Conservation (phyloP, 306 rosid genomes). For the Lathyrus oleraceus region DNA sequence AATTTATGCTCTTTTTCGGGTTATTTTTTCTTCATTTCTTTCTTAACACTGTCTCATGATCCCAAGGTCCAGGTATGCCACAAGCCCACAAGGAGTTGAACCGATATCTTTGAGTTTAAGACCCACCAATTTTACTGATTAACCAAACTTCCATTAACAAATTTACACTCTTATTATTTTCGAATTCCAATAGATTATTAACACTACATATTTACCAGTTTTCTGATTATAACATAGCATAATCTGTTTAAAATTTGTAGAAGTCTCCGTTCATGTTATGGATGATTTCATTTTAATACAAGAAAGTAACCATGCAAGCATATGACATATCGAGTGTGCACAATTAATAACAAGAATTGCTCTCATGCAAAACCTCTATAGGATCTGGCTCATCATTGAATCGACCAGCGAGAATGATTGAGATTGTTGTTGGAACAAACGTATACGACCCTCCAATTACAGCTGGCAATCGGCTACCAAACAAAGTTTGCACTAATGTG, state of each 20-base stretch:
- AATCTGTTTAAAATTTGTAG: neutral
- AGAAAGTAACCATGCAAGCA: slow-evolving; percentile 22
- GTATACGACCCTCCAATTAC: slow-evolving; percentile 96
- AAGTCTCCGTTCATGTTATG: neutral
- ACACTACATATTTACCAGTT: neutral
- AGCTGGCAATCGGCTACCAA: slow-evolving; percentile 92
- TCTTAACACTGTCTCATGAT: too few species aligned
- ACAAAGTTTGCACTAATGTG: slow-evolving; percentile 79
- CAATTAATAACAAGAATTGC: slow-evolving; percentile 25
- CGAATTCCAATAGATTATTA: neutral
- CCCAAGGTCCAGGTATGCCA: neutral
- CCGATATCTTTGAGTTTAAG: neutral
- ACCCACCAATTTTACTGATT: neutral
- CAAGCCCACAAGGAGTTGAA: neutral
- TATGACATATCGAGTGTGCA: slow-evolving; percentile 28
- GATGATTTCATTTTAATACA: slow-evolving; percentile 8
- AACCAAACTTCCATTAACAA: slow-evolving; percentile 6
- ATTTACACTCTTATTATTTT: neutral
- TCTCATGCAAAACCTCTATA: slow-evolving; percentile 60
- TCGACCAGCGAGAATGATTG: slow-evolving; percentile 90
- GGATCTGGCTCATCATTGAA: slow-evolving; percentile 69
- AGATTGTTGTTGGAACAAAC: slow-evolving; percentile 91
- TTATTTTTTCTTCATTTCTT: too few species aligned
- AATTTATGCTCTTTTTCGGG: neutral
- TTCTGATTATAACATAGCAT: neutral